phyloP scores from a whole-genome alignment of 163 green algal genomes.

The Prototheca wickerhamii region DNA sequence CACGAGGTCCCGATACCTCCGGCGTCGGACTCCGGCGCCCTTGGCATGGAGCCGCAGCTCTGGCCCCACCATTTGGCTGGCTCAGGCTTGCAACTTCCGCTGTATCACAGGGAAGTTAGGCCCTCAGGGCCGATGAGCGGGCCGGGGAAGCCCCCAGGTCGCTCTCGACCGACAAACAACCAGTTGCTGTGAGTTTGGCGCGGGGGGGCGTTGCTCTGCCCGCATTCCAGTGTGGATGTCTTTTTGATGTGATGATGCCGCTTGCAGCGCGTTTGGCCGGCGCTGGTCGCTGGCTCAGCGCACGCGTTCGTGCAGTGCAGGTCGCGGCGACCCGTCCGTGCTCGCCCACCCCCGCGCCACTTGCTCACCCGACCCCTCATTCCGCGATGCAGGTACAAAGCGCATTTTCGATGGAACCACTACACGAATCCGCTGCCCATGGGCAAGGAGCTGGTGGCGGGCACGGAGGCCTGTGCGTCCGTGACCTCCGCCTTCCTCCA shows the following conservation, averaged over 20 bases:
- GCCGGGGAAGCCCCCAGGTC: conserved; percentile 16
- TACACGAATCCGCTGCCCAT: conserved; percentile 46
- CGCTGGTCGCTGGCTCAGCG: neutral
- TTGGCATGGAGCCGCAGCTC: neutral
- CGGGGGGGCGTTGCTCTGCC: neutral
- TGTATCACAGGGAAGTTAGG: neutral
- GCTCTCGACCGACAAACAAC: conserved; percentile 84
- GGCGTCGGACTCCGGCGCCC: no score
- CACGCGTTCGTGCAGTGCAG: neutral
- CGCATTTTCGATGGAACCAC: conserved; percentile 86
- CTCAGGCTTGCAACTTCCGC: neutral
- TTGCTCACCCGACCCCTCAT: neutral
- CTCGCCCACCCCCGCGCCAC: no score
- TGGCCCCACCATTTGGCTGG: neutral
- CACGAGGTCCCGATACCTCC: no score
- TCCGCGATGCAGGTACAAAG: conserved; percentile 82
- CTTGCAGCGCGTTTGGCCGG: neutral
- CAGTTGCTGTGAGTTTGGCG: conserved; percentile 83
- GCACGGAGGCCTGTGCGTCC: conserved; percentile 79
- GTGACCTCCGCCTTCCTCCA: conserved; percentile 91
- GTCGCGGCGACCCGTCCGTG: neutral
- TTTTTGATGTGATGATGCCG: no score
- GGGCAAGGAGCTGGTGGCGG: conserved; percentile 38
- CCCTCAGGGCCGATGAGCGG: conserved; percentile 17
- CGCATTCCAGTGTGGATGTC: no score